Evolutionary conservation across 2,329 filamentous ascomycete species (phyloP), one percentile per base, ranked within the genome.

Genomic region (Lomentospora prolificans): DNA sequence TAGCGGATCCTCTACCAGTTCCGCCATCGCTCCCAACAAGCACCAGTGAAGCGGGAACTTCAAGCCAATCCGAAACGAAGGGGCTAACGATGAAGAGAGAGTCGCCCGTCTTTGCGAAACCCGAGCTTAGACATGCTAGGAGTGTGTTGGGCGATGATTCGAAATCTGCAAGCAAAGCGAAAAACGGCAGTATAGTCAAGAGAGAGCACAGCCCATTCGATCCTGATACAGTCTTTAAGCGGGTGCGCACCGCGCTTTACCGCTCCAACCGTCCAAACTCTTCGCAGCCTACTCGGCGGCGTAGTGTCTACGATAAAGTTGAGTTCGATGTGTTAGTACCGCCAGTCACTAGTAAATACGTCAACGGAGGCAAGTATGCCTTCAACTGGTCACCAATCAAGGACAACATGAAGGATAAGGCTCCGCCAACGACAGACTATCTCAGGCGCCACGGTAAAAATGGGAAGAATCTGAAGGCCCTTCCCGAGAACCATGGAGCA

Each of bases 271-370:
- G 59, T 57, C 56, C 59, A 63, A 51, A 28, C 55, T 62, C 17
- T 60, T 57, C 22, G 58, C 61, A 56, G 12, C 41, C 24, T 3
- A 62, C 60, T 19, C 69, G 72, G 7, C 73, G 73, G 31, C 67
- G 66, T 7, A 80, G 74, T 57, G 69, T 77, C 9, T 84, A 81
- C 59, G 76, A 78, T 30, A 79, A 74, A 59, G 71, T 83, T 28
- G 70, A 76, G 39, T 79, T 84, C 51, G 77, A 79, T 25, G 72
- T 77, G 4, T 71, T 71, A 14, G 67, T 82, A 30, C 75, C 78
- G 0, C 65, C 75, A 55, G 78, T 80, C 46, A 80, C 77, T 59
- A 80, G 77, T 59, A 83, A 83, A 60, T 84, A 84, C 59, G 75
- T 80, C 60, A 74, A 75, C 50, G 78, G 75, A 3, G 80, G 80